phyloP scores from a whole-genome alignment of 257 asterid genomes.

The Craterostigma plantagineum region DNA sequence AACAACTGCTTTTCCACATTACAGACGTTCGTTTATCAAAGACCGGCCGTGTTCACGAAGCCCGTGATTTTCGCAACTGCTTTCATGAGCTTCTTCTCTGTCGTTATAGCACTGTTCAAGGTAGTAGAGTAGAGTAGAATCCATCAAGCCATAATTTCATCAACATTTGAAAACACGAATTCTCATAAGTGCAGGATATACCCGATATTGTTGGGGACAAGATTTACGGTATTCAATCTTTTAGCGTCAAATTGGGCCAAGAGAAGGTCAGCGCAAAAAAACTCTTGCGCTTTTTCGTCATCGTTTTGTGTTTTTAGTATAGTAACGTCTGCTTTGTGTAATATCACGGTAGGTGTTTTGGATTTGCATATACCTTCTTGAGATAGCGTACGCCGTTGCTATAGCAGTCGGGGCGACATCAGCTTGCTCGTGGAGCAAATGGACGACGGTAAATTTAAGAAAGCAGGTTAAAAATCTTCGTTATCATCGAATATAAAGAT shows the following conservation, averaged over 20 bases:
- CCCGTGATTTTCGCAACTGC: constrained; percentile 63
- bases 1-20: too few species aligned
- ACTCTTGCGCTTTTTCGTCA: neutral
- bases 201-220: constrained; percentile 71
- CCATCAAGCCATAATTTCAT: neutral
- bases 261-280: constrained; percentile 29
- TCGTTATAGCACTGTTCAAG: constrained; percentile 68
- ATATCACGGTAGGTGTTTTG: constrained; percentile 32
- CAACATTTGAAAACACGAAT: neutral
- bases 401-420: constrained; percentile 42
- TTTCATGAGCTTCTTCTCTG: constrained; percentile 80
- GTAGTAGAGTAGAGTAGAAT: constrained; percentile 9
- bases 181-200: constrained; percentile 24
- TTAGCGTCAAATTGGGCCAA: constrained; percentile 58
- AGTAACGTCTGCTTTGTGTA: neutral
- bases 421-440: constrained; percentile 45
- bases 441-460: constrained; percentile 19
- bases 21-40: constrained; percentile 37
- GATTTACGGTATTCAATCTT: constrained; percentile 53
- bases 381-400: constrained; percentile 49
- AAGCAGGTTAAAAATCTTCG: neutral
- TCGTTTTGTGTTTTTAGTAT: neutral
- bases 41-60: constrained; percentile 41
- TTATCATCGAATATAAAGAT: neutral
- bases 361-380: constrained; percentile 42